Conservation (phyloP, 164 flowering plant species). For the Vitis amurensis region DNA sequence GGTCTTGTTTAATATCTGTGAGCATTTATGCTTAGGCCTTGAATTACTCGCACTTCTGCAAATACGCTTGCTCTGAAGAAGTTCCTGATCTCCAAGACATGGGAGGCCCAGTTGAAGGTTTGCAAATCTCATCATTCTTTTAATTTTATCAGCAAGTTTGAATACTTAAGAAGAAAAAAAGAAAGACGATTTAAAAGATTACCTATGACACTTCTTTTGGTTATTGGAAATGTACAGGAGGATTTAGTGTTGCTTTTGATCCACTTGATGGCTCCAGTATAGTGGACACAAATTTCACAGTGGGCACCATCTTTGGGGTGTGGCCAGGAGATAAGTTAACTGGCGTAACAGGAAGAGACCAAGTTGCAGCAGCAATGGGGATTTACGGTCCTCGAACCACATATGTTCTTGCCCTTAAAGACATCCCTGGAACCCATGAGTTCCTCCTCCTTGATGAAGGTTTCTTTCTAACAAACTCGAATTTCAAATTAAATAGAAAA, state of each 20-base stretch:
- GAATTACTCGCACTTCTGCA: conserved; percentile 88
- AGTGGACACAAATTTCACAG: conserved; percentile 97
- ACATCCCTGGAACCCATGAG: conserved; percentile 90
- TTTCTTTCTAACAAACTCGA: conserved; percentile 13
- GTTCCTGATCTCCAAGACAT: conserved; percentile 96
- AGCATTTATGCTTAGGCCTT: conserved; percentile 59
- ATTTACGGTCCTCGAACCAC: conserved; percentile 95
- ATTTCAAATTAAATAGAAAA: neutral
- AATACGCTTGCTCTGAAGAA: conserved; percentile 98
- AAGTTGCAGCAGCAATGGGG: conserved; percentile 99
- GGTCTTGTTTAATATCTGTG: neutral
- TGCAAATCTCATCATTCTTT: neutral
- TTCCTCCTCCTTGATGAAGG: conserved; percentile 98
- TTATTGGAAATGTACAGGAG: conserved; percentile 47
- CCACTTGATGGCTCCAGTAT: conserved; percentile 98
- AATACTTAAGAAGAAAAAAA: neutral
- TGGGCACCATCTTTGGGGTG: conserved; percentile 97
- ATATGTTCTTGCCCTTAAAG: conserved; percentile 87
- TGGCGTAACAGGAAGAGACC: conserved; percentile 84
- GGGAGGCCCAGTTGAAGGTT: conserved; percentile 97
- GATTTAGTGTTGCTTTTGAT: conserved; percentile 98
- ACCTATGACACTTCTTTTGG: neutral
- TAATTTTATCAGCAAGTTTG: too few relatives aligned
- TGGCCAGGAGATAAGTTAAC: conserved; percentile 97
- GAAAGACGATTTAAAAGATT: neutral